Evolutionary conservation across 495 filamentous ascomycete species (phyloP).

Genomic region (Neurospora sp.): DNA sequence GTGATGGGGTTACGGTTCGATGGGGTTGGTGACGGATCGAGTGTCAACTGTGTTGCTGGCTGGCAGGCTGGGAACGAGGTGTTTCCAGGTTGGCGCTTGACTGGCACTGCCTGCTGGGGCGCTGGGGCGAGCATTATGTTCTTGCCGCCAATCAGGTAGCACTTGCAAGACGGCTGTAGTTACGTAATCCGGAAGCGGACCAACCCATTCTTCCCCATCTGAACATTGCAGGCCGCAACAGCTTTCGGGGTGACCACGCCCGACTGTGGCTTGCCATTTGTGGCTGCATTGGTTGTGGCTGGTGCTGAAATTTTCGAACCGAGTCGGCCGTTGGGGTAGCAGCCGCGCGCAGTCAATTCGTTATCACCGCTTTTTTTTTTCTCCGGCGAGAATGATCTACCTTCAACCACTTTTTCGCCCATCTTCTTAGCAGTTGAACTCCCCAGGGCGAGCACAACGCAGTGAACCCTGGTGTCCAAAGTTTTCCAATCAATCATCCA

Average conservation of each 20-base stretch:
- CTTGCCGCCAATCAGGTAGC: slow-evolving; percentile 1
- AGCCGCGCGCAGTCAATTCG: not conserved
- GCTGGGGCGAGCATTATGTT: slow-evolving; percentile 17
- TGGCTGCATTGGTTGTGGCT: not conserved
- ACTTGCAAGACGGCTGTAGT: slow-evolving; percentile 2
- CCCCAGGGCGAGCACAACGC: slow-evolving; percentile 23
- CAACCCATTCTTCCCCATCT: slow-evolving; percentile 9
- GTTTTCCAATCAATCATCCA: not conserved
- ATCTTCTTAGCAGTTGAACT: not conserved
- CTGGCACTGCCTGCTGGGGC: slow-evolving; percentile 16
- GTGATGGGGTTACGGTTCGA: slow-evolving; percentile 12
- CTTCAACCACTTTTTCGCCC: slow-evolving; percentile 2
- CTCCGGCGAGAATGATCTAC: not conserved
- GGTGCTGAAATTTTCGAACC: not conserved
- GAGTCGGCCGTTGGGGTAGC: not conserved
- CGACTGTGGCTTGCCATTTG: not conserved
- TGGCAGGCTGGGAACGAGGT: slow-evolving; percentile 23
- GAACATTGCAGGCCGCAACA: not conserved
- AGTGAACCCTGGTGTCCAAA: slow-evolving; percentile 20
- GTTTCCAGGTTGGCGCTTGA: slow-evolving; percentile 33
- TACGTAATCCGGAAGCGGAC: slow-evolving; percentile 21
- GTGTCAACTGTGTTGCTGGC: slow-evolving; percentile 8
- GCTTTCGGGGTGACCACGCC: not conserved
- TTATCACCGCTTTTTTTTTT: not conserved
- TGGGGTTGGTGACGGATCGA: slow-evolving; percentile 17